A percentile compares a stretch with the other conserved stretches of the same genome.
phyloP scores from a whole-genome alignment of 2,329 filamentous ascomycete genomes.

The Fusarium poae region DNA sequence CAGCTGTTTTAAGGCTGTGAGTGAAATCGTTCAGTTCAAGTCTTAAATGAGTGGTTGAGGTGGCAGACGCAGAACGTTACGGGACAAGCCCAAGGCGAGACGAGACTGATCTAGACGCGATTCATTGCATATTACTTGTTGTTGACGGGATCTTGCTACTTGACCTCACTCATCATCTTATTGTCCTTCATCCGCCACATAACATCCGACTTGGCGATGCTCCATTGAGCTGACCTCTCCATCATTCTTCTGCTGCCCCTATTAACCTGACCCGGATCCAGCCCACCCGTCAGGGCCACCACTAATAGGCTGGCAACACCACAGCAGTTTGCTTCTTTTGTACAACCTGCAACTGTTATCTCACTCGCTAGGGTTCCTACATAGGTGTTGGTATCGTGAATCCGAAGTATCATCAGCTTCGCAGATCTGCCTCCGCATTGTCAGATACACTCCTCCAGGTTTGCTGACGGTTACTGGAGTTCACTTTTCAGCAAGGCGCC shows the following conservation, averaged over 20 bases:
- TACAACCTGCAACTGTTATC: slow-evolving; percentile 1
- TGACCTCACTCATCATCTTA: slow-evolving; percentile 8
- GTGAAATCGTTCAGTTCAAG: slow-evolving; percentile 13
- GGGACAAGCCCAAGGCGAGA: not conserved
- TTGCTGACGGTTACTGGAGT: slow-evolving; percentile 25
- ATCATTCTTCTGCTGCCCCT: slow-evolving; percentile 23
- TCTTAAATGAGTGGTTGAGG: slow-evolving; percentile 30
- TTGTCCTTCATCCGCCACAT: not conserved
- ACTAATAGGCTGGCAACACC: slow-evolving; percentile 20
- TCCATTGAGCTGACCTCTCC: slow-evolving; percentile 17
- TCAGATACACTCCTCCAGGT: slow-evolving; percentile 19
- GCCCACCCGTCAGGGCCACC: slow-evolving; percentile 5
- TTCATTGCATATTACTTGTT: slow-evolving; percentile 38
- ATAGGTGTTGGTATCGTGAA: slow-evolving; percentile 14
- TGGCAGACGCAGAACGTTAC: slow-evolving; percentile 21
- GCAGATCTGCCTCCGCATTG: slow-evolving; percentile 12
- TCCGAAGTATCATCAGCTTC: slow-evolving; percentile 12
- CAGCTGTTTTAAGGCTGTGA: slow-evolving; percentile 12
- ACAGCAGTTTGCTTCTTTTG: slow-evolving; percentile 13
- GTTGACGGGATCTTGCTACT: slow-evolving; percentile 41
- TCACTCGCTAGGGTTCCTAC: slow-evolving; percentile 2
- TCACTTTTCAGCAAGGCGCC: slow-evolving; percentile 24
- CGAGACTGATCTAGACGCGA: slow-evolving; percentile 30
- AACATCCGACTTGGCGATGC: slow-evolving; percentile 13
- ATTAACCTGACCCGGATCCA: slow-evolving; percentile 24